Evolutionary conservation across 1,139 yeast species (phyloP).

Genomic region (Suhomyces atakaporum): DNA sequence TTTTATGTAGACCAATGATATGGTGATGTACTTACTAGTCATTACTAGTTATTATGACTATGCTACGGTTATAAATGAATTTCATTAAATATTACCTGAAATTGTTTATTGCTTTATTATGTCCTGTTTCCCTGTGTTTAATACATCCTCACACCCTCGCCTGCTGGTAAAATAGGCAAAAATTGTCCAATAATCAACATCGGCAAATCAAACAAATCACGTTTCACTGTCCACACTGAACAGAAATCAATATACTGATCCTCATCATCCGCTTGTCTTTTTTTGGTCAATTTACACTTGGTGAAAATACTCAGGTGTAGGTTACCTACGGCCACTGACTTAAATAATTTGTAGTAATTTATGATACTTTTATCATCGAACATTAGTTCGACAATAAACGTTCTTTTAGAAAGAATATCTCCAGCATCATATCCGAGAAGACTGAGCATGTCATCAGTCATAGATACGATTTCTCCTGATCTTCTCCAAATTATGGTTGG

Average conservation of each 20-base stretch:
- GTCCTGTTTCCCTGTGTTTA: too few species aligned
- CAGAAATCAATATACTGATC: slow-evolving; percentile 50
- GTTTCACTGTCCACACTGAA: slow-evolving; percentile 66
- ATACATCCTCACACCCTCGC: slow-evolving; percentile 40
- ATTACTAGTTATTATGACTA: too few species aligned
- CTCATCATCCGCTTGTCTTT: slow-evolving; percentile 18
- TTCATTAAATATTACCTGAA: too few species aligned
- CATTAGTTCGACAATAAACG: slow-evolving; percentile 54
- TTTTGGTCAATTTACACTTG: slow-evolving; percentile 44
- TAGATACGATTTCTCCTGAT: slow-evolving; percentile 73
- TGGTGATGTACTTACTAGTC: too few species aligned
- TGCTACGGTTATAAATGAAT: too few species aligned
- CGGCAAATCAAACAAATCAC: slow-evolving; percentile 90
- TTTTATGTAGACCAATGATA: too few species aligned
- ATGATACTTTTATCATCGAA: slow-evolving; percentile 50
- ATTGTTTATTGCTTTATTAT: too few species aligned
- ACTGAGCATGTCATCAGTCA: slow-evolving; percentile 66
- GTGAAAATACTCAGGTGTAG: slow-evolving; percentile 53
- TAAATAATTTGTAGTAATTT: slow-evolving; percentile 45
- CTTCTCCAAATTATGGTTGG: slow-evolving; percentile 80
- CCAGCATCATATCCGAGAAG: slow-evolving; percentile 57
- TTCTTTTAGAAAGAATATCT: slow-evolving; percentile 52
- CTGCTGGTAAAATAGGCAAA: slow-evolving; percentile 47
- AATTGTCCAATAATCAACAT: slow-evolving; percentile 51
- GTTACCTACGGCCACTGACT: slow-evolving; percentile 53